Base-by-base conservation (phyloP, 768 basidiomycete genomes). In the Tubosaeta brunneosetosa region DNA sequence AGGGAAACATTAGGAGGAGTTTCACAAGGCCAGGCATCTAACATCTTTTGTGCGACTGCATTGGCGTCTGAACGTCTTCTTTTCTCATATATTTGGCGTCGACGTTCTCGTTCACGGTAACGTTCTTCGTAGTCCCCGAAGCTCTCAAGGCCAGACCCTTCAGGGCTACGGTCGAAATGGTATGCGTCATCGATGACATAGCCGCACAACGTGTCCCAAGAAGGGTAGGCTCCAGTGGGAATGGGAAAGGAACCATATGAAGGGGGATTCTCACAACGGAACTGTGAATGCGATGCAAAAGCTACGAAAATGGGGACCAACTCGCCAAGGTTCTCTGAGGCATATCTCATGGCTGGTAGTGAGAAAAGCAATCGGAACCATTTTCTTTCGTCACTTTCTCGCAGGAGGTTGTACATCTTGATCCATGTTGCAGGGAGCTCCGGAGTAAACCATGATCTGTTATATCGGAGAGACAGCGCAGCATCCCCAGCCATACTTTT, bases 391-490 rank as follows among this genome's bases (percentile, higher is more conserved):
- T 42, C 8, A 22, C 52, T 50, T 17, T 25, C 14, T 44, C 62
- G 65, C 44, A 60, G 64, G 10, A 58, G 22, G 38, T 68, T 42
- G 19, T 68, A 71, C 6, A 60, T 38, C 11, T 63, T 53, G 34
- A 72, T 44, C 58, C 66, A 71, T 8, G 50, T 47, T 4, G 48
- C 33, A 0, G 57, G 26, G 5, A 71, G 55, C n/a, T 47, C 9
- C 1, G 55, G 62, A 0, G 45, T 8, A 22, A 72, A 52, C 64
- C 69, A 71, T 6, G 56, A 50, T 16, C 43, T 55, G 33, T 46
- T 50, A 52, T 71, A 71, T 6, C 47, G 58, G 33, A 57, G 45
- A 19, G 55, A 79, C 55, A 0, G 77, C 55, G 78, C 76, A 80
- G 47, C 76, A n/a, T 33, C 11, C 9, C 76, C 2, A 69, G 27